A percentile compares a stretch with the other conserved stretches of the same genome.
Conservation (phyloP, 805 yeast genomes). For the Metschnikowia matae region DNA sequence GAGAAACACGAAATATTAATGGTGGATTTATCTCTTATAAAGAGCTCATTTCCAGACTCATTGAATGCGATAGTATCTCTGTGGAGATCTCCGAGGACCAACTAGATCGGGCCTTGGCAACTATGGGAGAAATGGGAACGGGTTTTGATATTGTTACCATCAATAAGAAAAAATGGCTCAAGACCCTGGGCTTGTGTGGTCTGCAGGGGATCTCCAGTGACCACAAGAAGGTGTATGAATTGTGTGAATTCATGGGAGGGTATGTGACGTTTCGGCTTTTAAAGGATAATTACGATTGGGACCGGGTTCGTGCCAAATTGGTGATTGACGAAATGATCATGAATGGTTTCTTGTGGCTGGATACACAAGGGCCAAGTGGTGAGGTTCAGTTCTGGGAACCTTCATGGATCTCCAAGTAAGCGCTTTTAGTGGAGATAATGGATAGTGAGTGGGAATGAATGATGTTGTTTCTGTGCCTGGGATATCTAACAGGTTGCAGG, state of each 20-base stretch:
- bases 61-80: slow-evolving; percentile 27
- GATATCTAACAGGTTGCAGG: too few relatives aligned
- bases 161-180: slow-evolving; percentile 52
- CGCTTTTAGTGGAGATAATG: not conserved
- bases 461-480: too few relatives aligned
- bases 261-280: slow-evolving; percentile 62
- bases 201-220: slow-evolving; percentile 43
- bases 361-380: slow-evolving; percentile 41
- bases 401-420: slow-evolving; percentile 50
- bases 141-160: slow-evolving; percentile 59
- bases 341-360: slow-evolving; percentile 84
- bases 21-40: slow-evolving; percentile 76
- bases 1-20: slow-evolving; percentile 62
- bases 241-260: slow-evolving; percentile 72
- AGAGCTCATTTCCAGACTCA: slow-evolving; percentile 30
- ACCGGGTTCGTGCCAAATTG: slow-evolving; percentile 50
- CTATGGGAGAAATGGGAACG: slow-evolving; percentile 57
- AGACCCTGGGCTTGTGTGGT: slow-evolving; percentile 28
- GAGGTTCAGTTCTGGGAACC: slow-evolving; percentile 62
- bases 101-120: slow-evolving; percentile 50
- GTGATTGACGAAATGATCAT: slow-evolving; percentile 77
- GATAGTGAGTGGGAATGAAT: not conserved
- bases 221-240: slow-evolving; percentile 65
- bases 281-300: slow-evolving; percentile 78
- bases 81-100: slow-evolving; percentile 44